phyloP scores from a whole-genome alignment of 2,329 filamentous ascomycete genomes.

The Fusarium aywerte region DNA sequence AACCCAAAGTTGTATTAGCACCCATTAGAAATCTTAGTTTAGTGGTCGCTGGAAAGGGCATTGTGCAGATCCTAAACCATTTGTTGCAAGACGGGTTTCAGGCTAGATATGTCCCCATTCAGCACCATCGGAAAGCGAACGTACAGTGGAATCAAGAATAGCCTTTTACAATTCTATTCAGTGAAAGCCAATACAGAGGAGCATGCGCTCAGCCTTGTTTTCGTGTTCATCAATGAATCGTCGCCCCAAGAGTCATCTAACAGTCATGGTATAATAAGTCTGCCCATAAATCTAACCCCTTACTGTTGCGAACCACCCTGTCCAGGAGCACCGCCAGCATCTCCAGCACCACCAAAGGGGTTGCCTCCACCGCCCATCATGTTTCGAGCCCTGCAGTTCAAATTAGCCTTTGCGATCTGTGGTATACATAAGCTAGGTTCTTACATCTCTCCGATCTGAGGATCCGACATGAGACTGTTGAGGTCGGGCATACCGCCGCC shows the following conservation, averaged over 20 bases:
- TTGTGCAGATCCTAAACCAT: too few species aligned
- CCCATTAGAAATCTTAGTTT: background rate
- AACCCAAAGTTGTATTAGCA: background rate
- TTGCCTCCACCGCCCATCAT: slow-evolving; percentile 56
- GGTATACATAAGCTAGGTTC: slow-evolving; percentile 50
- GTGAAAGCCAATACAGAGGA: slow-evolving; percentile 20
- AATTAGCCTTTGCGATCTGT: slow-evolving; percentile 1
- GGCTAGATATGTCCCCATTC: background rate
- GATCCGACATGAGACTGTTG: slow-evolving; percentile 87
- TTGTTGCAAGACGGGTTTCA: background rate
- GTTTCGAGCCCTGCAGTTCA: slow-evolving; percentile 55
- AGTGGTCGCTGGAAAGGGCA: too few species aligned
- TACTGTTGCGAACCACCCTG: slow-evolving; percentile 46
- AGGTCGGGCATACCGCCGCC: slow-evolving; percentile 93
- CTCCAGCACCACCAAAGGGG: slow-evolving; percentile 44
- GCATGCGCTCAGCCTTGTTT: slow-evolving; percentile 26
- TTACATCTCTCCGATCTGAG: slow-evolving; percentile 92
- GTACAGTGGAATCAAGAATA: slow-evolving; percentile 1
- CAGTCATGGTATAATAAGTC: slow-evolving; percentile 39
- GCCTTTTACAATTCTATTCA: slow-evolving; percentile 39
- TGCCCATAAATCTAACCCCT: slow-evolving; percentile 23
- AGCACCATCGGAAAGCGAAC: background rate
- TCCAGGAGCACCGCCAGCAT: slow-evolving; percentile 16
- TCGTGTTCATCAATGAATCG: slow-evolving; percentile 39
- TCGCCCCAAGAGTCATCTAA: slow-evolving; percentile 24